phyloP scores from a whole-genome alignment of 2,329 filamentous ascomycete species.

The Penicillium hordei region DNA sequence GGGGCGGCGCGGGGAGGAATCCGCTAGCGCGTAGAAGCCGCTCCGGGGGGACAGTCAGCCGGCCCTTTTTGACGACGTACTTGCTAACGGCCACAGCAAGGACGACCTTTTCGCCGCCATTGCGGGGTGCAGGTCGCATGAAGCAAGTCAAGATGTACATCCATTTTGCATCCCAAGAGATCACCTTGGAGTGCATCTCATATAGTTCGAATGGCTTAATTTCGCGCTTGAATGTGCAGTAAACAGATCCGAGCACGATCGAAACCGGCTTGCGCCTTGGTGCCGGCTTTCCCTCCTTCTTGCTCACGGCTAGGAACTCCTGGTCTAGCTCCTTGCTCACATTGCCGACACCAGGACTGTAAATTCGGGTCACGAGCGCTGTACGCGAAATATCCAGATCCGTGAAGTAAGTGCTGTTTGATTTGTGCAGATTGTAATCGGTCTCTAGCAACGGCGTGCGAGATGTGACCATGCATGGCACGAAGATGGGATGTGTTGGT shows the following conservation, averaged over 20 bases:
- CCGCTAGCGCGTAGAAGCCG: conserved; percentile 69
- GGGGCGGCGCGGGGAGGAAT: conserved; percentile 71
- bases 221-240: conserved; percentile 72
- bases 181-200: conserved; percentile 70
- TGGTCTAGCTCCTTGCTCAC: conserved; percentile 55
- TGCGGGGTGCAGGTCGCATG: conserved; percentile 52
- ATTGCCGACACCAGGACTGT: conserved; percentile 57
- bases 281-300: conserved; percentile 55
- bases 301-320: conserved; percentile 50
- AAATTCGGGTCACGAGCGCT: conserved; percentile 71
- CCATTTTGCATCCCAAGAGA: conserved; percentile 81
- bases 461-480: conserved; percentile 65
- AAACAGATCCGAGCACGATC: conserved; percentile 70
- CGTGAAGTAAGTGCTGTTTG: conserved; percentile 80
- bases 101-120: conserved; percentile 59
- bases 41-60: conserved; percentile 81
- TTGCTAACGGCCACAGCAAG: conserved; percentile 73
- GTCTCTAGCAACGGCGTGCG: conserved; percentile 72
- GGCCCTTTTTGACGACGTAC: conserved; percentile 78
- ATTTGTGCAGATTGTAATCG: conserved; percentile 84
- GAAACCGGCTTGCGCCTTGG: conserved; percentile 53
- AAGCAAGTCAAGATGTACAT: conserved; percentile 74
- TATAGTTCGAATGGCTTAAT: conserved; percentile 68
- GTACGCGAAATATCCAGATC: conserved; percentile 83
- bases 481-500: conserved; percentile 65